These are phyloP conservation scores for Cetradonia linearis DNA, from an alignment of 495 filamentous ascomycete genomes.

Conservation along the genomic window DNA sequence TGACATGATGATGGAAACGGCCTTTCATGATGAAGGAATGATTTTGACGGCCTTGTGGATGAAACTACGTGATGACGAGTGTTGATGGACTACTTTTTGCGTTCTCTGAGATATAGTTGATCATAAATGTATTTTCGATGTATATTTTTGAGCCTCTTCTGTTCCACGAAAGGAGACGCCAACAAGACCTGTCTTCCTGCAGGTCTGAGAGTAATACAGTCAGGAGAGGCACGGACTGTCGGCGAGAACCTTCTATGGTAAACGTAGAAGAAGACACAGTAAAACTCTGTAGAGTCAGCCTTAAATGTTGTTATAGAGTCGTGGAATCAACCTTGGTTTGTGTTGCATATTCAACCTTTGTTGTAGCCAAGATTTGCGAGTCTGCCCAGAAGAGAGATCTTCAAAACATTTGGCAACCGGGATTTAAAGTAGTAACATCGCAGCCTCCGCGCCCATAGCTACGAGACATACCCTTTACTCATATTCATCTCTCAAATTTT, in stretches of 20 bases:
- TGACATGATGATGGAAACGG: not conserved
- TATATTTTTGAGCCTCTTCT: not conserved
- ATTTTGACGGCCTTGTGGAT: not conserved
- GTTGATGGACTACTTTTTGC: not conserved
- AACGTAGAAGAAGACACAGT: not conserved
- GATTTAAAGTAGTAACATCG: not conserved
- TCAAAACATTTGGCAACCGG: not conserved
- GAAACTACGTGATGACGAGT: not conserved
- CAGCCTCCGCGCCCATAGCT: not conserved
- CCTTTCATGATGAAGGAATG: conserved; percentile 6
- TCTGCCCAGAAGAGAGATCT: not conserved
- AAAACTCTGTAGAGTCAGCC: not conserved
- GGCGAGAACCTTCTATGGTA: not conserved
- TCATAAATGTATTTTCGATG: not conserved
- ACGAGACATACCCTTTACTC: not conserved
- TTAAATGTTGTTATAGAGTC: not conserved
- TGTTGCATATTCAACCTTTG: not conserved
- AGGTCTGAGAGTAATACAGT: not conserved
- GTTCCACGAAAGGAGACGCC: not conserved
- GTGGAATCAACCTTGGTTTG: not conserved
- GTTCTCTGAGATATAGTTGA: not conserved
- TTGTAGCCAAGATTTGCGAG: not conserved
- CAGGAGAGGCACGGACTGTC: not conserved
- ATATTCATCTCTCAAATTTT: not conserved
- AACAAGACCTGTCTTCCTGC: not conserved